Percentiles rank a stretch among this genome's conserved stretches.
Evolutionary conservation across 768 basidiomycete genomes (phyloP).

Genomic region (Clathrus columnatus): DNA sequence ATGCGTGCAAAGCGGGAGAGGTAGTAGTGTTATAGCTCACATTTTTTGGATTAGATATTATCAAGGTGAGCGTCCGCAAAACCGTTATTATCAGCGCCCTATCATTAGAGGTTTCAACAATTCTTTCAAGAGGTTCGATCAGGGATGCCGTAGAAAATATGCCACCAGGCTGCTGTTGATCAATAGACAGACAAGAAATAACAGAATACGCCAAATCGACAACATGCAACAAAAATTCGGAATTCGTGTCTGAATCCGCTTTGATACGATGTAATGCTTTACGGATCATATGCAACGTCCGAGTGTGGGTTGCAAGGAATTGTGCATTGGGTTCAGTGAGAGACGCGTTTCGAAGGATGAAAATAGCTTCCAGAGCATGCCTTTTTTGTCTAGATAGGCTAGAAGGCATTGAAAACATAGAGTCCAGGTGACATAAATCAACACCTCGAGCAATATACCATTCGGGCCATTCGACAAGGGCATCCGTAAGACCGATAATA

Average conservation of each 20-base stretch:
- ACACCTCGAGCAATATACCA: conserved; percentile 67
- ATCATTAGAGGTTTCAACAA: conserved; percentile 53
- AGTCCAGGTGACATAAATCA: conserved; percentile 23
- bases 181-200: conserved; percentile 34
- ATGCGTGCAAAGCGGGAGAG: conserved; percentile 52
- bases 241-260: conserved; percentile 52
- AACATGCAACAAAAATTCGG: conserved; percentile 63
- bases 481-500: conserved; percentile 74
- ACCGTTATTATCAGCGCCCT: conserved; percentile 67
- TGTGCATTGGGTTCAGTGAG: conserved; percentile 57
- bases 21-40: conserved; percentile 39
- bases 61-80: conserved; percentile 47
- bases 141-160: conserved; percentile 34
- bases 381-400: conserved; percentile 47
- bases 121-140: conserved; percentile 44
- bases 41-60: conserved; percentile 58
- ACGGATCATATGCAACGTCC: conserved; percentile 58
- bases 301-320: conserved; percentile 48
- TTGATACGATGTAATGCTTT: conserved; percentile 56
- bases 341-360: conserved; percentile 79
- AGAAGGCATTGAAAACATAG: conserved; percentile 49
- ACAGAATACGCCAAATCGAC: conserved; percentile 66
- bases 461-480: conserved; percentile 82
- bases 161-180: conserved; percentile 23
- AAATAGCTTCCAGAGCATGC: conserved; percentile 78